These are phyloP conservation scores for Rhynchospora tenuis DNA, from an alignment of 176 grass and related monocot genomes.

Conservation along the genomic window DNA sequence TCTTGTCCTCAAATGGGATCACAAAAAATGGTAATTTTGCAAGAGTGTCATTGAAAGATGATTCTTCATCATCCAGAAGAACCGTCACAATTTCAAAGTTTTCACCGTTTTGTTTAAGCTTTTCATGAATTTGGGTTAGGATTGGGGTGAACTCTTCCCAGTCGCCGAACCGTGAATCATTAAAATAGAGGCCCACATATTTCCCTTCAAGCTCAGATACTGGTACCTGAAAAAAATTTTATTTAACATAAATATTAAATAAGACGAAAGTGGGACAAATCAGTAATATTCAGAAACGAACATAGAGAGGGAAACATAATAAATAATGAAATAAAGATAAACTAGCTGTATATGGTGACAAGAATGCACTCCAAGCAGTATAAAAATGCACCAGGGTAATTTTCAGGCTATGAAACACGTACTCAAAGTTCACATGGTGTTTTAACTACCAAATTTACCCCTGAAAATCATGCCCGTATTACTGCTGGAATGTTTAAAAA, in stretches of 20 bases:
- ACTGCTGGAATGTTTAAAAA: not conserved
- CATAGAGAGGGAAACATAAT: not conserved
- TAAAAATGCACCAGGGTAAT: not conserved
- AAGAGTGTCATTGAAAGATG: conserved; percentile 38
- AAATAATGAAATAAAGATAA: not conserved
- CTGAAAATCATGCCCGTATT: not conserved
- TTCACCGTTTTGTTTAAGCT: conserved; percentile 69
- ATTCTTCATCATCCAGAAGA: conserved; percentile 49
- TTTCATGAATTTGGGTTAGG: conserved; percentile 57
- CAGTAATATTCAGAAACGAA: not conserved
- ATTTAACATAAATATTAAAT: not conserved
- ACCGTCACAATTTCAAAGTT: conserved; percentile 76
- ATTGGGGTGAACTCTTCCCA: conserved; percentile 42
- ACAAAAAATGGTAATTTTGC: conserved; percentile 68
- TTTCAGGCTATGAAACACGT: not conserved
- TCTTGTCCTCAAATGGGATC: conserved; percentile 60
- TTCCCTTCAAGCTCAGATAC: conserved; percentile 75
- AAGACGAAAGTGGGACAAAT: not conserved
- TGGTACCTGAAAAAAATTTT: conserved; percentile 40
- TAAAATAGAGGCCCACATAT: conserved; percentile 65
- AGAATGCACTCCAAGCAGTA: not conserved
- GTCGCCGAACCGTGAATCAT: not conserved
- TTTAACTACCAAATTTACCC: not conserved
- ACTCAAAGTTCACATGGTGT: not conserved
- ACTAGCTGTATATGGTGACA: not conserved